Evolutionary conservation across 2,329 filamentous ascomycete species (phyloP).

Genomic region (Penicillium sp.): DNA sequence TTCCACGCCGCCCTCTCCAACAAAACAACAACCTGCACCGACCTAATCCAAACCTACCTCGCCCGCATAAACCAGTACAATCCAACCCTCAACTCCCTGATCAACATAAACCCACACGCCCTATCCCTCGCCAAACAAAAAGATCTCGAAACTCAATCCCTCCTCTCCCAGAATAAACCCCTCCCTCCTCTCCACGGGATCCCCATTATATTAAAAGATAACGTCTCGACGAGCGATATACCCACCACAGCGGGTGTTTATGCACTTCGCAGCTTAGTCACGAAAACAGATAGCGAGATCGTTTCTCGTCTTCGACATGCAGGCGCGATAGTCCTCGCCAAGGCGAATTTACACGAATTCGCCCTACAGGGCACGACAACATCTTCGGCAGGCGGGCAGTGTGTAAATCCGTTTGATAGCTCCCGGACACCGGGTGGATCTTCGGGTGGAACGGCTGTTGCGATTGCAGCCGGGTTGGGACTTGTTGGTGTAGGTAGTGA

Average conservation of each 20-base stretch:
- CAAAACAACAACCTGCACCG: conserved; percentile 60
- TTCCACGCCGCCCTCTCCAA: conserved; percentile 63
- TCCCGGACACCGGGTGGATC: conserved; percentile 70
- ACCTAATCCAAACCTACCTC: conserved; percentile 62
- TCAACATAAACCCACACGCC: conserved; percentile 59
- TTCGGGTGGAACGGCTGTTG: conserved; percentile 67
- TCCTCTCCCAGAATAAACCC: not conserved
- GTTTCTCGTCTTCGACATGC: conserved; percentile 58
- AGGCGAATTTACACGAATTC: conserved; percentile 68
- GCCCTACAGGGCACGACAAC: conserved; percentile 68
- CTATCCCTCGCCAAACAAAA: conserved; percentile 57
- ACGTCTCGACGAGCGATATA: conserved; percentile 62
- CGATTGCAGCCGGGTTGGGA: conserved; percentile 63
- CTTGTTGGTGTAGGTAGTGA: conserved; percentile 66
- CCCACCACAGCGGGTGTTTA: conserved; percentile 64
- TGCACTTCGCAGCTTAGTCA: conserved; percentile 55
- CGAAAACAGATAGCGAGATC: conserved; percentile 54
- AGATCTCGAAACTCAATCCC: conserved; percentile 44
- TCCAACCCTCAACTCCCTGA: conserved; percentile 62
- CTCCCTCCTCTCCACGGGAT: conserved; percentile 61
- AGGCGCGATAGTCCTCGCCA: conserved; percentile 65
- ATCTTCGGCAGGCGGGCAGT: conserved; percentile 68
- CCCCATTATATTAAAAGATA: conserved; percentile 69
- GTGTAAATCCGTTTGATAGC: conserved; percentile 69
- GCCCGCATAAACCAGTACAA: conserved; percentile 64